Base-by-base conservation (phyloP, 2,329 filamentous ascomycete species). In the Fusarium sterilihyphosum region DNA sequence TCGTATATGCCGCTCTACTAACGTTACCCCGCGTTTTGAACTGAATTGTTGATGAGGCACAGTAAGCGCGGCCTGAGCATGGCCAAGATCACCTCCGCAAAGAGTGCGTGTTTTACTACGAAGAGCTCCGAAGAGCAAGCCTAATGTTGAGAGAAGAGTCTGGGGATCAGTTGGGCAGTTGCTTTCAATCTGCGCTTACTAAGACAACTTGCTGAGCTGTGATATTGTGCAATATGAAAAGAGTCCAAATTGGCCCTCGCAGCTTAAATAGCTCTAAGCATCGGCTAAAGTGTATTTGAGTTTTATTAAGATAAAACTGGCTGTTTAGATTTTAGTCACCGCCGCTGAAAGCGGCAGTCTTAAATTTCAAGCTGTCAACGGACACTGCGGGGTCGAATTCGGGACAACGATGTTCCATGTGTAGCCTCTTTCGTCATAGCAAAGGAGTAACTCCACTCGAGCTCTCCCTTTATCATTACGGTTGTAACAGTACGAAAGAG, bases 161-260 rank as follows among this genome's bases (percentile, higher is more conserved):
- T 1, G 0, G 35, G 3, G 35, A 37, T 16, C 1, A 35, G 0
- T 16, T 1, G 16, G 33, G 16, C 35, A 37, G 16, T 37, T 37
- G 16, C 35, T 37, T 37, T 0, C 8, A 37, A 9, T 37, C 16
- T 5, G 16, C 3, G 8, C 14, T 37, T 5, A 37, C 8, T 17
- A 9, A 37, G 35, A 37, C 3, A 3, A 9, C 35, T 1, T 37
- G 16, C 1, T 37, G 16, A 9, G 16, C 8, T 4, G 8, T 1
- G 35, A 37, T 37, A 37, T 9, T 9, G 16, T 37, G 35, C 0
- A 37, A 17, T 9, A 37, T 37, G 2, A 8, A 37, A n/a, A n/a
- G n/a, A n/a, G n/a, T n/a, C n/a, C n/a, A n/a, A n/a, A n/a, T n/a
- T n/a, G n/a, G n/a, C n/a, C n/a, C n/a, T n/a, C n/a, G n/a, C n/a